A percentile compares a stretch with the other conserved stretches of the same genome.
Evolutionary conservation across 2,329 filamentous ascomycete species (phyloP).

Genomic region (Aspergillus udagawae): DNA sequence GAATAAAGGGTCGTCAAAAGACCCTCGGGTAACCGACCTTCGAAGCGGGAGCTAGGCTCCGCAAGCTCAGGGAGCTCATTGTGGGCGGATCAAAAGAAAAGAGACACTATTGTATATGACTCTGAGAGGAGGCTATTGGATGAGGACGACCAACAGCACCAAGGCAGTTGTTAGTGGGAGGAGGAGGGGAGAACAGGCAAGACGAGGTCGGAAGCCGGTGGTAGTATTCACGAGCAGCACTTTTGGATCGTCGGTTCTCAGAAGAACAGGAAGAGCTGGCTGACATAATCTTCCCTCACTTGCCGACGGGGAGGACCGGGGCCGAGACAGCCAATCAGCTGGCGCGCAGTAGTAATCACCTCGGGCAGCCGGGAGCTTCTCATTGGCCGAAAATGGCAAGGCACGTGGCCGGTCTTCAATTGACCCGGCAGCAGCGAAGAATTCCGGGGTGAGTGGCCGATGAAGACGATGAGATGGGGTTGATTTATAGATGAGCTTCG

Average conservation of each 20-base stretch:
- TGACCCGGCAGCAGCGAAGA: constrained; percentile 20
- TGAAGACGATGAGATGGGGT: not conserved
- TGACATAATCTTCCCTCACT: constrained; percentile 36
- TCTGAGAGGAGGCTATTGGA: constrained; percentile 14
- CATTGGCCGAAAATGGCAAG: constrained; percentile 23
- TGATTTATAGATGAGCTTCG: not conserved
- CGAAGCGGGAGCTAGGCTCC: constrained; percentile 47
- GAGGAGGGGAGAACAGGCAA: constrained; percentile 17
- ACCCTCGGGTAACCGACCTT: constrained; percentile 39
- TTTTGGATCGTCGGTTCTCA: constrained; percentile 24
- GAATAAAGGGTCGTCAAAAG: constrained; percentile 12
- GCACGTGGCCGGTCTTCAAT: constrained; percentile 30
- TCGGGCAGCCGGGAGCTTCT: constrained; percentile 26
- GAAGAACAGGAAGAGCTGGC: constrained; percentile 18
- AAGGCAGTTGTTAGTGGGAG: constrained; percentile 12
- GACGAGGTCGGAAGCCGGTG: constrained; percentile 9
- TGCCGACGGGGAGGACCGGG: constrained; percentile 30
- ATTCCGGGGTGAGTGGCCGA: constrained; percentile 19
- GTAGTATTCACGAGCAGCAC: constrained; percentile 20
- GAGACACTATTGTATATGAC: constrained; percentile 22
- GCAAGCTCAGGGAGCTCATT: constrained; percentile 49
- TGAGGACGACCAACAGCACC: constrained; percentile 16
- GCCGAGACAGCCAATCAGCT: constrained; percentile 32
- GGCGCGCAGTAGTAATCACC: constrained; percentile 33
- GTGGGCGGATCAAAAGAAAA: constrained; percentile 32